Conservation (phyloP, 768 basidiomycete genomes). For the Podaxis carcinomalis region DNA sequence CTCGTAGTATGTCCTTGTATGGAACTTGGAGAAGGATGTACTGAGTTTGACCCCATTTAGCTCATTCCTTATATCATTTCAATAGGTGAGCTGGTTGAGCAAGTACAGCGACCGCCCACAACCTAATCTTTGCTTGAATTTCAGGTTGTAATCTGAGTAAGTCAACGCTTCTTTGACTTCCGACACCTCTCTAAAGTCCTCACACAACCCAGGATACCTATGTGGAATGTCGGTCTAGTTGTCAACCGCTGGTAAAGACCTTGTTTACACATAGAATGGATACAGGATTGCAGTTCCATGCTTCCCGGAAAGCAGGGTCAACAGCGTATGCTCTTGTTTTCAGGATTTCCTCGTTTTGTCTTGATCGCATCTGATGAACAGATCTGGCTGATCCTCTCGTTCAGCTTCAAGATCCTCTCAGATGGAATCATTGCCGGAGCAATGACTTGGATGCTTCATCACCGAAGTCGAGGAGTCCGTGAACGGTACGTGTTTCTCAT, state of each 20-base stretch:
- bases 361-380: neutral
- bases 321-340: neutral
- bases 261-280: neutral
- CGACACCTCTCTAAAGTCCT: neutral
- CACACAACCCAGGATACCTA: neutral
- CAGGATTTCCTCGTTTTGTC: neutral
- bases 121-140: neutral
- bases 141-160: neutral
- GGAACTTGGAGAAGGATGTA: neutral
- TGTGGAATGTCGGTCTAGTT: neutral
- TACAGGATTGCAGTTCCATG: neutral
- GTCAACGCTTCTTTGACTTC: neutral
- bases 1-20: neutral
- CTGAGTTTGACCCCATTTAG: neutral
- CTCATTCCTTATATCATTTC: neutral
- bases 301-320: too few species aligned
- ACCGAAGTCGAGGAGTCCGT: neutral
- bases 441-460: conserved; percentile 3
- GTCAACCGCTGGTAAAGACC: neutral
- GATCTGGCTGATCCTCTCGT: neutral
- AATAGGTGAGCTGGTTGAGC: neutral
- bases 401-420: conserved; percentile 3
- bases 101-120: neutral
- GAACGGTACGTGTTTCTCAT: neutral
- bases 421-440: conserved; percentile 3